Conservation (phyloP, 352 stramenopile species). For the Globisporangium cederbergense region DNA sequence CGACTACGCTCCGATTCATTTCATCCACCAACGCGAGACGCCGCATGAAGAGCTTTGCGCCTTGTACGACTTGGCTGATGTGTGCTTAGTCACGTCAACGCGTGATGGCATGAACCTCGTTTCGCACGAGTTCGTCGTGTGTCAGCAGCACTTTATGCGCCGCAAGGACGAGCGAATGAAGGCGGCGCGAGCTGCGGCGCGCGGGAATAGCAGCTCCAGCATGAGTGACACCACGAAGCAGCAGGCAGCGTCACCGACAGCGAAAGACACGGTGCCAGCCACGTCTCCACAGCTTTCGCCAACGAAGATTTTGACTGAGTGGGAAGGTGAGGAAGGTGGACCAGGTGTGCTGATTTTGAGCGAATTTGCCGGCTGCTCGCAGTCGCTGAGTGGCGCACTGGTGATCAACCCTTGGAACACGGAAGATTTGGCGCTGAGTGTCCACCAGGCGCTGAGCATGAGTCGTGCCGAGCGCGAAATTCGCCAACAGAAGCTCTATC, state of each 20-base stretch:
- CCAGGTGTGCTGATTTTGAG: constrained; percentile 85
- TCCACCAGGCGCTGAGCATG: constrained; percentile 85
- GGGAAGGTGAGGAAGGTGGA: constrained; percentile 75
- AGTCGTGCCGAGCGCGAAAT: constrained; percentile 80
- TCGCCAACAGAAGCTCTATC: constrained; percentile 87
- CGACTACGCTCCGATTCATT: constrained; percentile 90
- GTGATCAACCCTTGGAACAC: constrained; percentile 89
- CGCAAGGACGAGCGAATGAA: constrained; percentile 70
- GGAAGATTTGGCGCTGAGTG: constrained; percentile 75
- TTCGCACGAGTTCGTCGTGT: constrained; percentile 87
- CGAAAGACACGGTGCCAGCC: constrained; percentile 21
- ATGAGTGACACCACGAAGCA: constrained; percentile 3
- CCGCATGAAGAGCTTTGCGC: constrained; percentile 86
- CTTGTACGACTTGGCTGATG: constrained; percentile 86
- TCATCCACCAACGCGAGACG: constrained; percentile 81
- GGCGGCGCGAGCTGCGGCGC: constrained; percentile 28
- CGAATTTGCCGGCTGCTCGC: constrained; percentile 86
- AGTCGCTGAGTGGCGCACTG: constrained; percentile 84
- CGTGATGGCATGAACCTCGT: constrained; percentile 90
- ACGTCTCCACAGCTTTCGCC: constrained; percentile 30
- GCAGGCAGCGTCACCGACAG: neutral
- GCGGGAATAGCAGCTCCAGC: constrained; percentile 2
- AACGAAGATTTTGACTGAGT: constrained; percentile 62
- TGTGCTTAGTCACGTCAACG: constrained; percentile 87
- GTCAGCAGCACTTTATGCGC: constrained; percentile 82